These are phyloP conservation scores for Diophrys appendiculata DNA, from an alignment of 73 alveolate genomes.

Conservation along the genomic window DNA sequence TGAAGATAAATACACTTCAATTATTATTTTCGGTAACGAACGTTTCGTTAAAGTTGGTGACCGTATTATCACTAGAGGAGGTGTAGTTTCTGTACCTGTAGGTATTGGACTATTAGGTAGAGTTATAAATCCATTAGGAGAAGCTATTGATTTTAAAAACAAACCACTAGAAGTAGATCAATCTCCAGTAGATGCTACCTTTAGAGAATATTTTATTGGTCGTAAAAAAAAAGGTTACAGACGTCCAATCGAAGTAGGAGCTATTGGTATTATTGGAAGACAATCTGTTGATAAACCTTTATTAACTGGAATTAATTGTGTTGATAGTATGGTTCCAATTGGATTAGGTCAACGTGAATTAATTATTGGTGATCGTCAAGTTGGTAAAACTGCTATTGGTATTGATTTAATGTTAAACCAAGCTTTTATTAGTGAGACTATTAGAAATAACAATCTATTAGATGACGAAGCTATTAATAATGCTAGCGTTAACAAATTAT, in stretches of 20 bases:
- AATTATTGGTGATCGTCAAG: constrained; percentile 96
- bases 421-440: constrained; percentile 71
- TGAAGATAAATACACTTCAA: too few relatives aligned
- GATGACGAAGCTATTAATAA: too few relatives aligned
- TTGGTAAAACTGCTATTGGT: constrained; percentile 97
- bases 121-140: constrained; percentile 82
- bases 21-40: too few relatives aligned
- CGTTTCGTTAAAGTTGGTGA: constrained; percentile 89
- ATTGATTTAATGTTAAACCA: constrained; percentile 94
- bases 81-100: constrained; percentile 94
- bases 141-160: constrained; percentile 92
- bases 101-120: constrained; percentile 94
- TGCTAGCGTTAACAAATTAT: too few relatives aligned
- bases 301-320: constrained; percentile 90
- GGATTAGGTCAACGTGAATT: constrained; percentile 97
- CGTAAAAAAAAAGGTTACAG: constrained; percentile 81
- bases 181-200: too few relatives aligned
- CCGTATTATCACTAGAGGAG: constrained; percentile 90
- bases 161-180: too few relatives aligned
- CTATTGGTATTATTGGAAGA: constrained; percentile 97
- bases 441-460: constrained; percentile 68
- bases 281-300: constrained; percentile 96
- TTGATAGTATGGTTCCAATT: constrained; percentile 91
- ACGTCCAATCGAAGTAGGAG: constrained; percentile 90
- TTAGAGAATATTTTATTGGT: too few relatives aligned